phyloP scores from a whole-genome alignment of 2,329 filamentous ascomycete species.

The Cadophora sp. region DNA sequence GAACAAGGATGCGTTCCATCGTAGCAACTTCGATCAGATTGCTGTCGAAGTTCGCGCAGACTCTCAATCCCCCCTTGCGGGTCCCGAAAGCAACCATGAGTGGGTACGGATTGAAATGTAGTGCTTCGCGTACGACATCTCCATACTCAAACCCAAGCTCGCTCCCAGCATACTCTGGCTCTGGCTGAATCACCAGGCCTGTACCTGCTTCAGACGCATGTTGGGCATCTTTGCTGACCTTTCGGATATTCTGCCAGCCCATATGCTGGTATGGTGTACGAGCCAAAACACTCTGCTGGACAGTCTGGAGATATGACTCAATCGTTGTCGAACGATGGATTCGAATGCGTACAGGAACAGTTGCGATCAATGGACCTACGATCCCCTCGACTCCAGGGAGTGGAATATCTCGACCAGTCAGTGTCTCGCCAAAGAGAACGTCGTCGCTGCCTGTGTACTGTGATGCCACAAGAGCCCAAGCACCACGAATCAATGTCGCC shows the following conservation, averaged over 20 bases:
- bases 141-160: constrained; percentile 47
- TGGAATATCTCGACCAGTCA: constrained; percentile 50
- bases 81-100: constrained; percentile 56
- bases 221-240: constrained; percentile 35
- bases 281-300: constrained; percentile 54
- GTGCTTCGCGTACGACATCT: constrained; percentile 42
- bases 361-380: constrained; percentile 52
- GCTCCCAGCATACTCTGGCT: constrained; percentile 45
- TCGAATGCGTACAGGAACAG: constrained; percentile 47
- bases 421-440: constrained; percentile 52
- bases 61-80: constrained; percentile 49
- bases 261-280: constrained; percentile 50
- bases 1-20: constrained; percentile 48
- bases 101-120: constrained; percentile 55
- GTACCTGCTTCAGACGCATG: constrained; percentile 34
- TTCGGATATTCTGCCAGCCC: constrained; percentile 38
- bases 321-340: constrained; percentile 42
- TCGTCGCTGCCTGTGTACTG: constrained; percentile 48
- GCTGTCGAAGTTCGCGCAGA: constrained; percentile 52
- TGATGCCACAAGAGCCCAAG: constrained; percentile 51
- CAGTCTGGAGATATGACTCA: constrained; percentile 50
- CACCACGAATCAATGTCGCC: constrained; percentile 39
- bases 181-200: constrained; percentile 37
- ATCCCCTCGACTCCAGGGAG: constrained; percentile 50
- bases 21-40: constrained; percentile 45